Conservation (phyloP, 2,329 filamentous ascomycete genomes). For the Monosporascus sp. region DNA sequence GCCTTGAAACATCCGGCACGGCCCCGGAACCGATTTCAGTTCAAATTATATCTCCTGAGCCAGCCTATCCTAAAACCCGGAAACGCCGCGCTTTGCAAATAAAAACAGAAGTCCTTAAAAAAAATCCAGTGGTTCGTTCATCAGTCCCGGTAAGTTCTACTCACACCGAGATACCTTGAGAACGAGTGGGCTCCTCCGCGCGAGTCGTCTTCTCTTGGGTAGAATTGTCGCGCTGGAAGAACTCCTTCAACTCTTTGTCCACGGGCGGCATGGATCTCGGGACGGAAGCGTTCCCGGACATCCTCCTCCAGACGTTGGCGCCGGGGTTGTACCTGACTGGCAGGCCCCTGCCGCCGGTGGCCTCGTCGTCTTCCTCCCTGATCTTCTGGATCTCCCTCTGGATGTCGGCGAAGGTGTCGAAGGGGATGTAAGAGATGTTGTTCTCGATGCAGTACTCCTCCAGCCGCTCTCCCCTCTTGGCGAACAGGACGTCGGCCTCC, state of each 20-base stretch:
- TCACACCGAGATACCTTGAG: no score
- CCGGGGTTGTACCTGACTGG: constrained; percentile 61
- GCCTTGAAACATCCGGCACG: no score
- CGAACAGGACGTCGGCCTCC: constrained; percentile 63
- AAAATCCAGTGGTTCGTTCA: no score
- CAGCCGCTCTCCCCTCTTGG: constrained; percentile 56
- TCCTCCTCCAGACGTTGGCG: constrained; percentile 62
- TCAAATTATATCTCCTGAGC: no score
- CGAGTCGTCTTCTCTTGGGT: constrained; percentile 34
- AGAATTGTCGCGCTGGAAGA: constrained; percentile 57
- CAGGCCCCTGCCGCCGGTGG: constrained; percentile 54
- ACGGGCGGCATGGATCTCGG: constrained; percentile 23
- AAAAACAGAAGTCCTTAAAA: no score
- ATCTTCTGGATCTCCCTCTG: constrained; percentile 54
- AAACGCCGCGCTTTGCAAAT: no score
- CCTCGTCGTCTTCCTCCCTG: constrained; percentile 51
- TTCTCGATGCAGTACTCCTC: constrained; percentile 63
- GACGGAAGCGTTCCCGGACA: constrained; percentile 52
- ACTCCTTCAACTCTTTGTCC: constrained; percentile 54
- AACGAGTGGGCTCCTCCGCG: constrained; percentile 11
- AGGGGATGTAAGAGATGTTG: constrained; percentile 53
- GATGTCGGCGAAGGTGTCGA: constrained; percentile 63
- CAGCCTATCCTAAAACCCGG: no score
- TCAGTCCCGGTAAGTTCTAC: no score
- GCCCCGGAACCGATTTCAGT: no score